These are phyloP conservation scores for Pestalotiopsis sp. DNA, from an alignment of 2,329 filamentous ascomycete species.

Conservation along the genomic window DNA sequence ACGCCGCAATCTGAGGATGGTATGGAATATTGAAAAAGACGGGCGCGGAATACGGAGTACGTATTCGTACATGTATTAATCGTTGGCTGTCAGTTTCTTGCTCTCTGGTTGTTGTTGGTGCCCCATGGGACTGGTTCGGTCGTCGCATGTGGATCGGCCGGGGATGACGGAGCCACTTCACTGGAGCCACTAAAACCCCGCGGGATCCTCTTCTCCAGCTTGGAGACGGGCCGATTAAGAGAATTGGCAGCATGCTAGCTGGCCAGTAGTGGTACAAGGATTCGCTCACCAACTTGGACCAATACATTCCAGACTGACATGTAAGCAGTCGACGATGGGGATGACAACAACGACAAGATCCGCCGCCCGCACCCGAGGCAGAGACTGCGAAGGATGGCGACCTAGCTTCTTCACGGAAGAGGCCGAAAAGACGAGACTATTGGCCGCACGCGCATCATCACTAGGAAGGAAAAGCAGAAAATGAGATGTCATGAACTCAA, in stretches of 20 bases:
- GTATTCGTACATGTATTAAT: not conserved
- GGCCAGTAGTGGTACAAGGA: not conserved
- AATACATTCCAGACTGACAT: not conserved
- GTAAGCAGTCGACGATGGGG: no score
- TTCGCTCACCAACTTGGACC: not conserved
- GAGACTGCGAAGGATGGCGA: not conserved
- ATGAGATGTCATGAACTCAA: not conserved
- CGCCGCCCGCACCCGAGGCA: not conserved
- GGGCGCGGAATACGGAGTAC: not conserved
- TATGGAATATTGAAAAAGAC: not conserved
- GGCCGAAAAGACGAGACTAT: not conserved
- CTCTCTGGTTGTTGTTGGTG: not conserved
- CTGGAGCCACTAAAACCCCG: conserved; percentile 8
- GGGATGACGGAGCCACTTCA: conserved; percentile 4
- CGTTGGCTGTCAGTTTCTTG: not conserved
- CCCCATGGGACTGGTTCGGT: not conserved
- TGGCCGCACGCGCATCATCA: no score
- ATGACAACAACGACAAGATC: not conserved
- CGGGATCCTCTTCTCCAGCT: conserved; percentile 7
- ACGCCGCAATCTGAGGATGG: not conserved
- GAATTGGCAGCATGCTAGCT: not conserved
- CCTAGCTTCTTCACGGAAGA: not conserved
- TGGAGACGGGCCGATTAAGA: conserved; percentile 12
- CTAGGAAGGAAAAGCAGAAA: not conserved
- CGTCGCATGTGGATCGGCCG: not conserved